Conservation (phyloP, 257 asterid species). For the Lavandula angustifolia region DNA sequence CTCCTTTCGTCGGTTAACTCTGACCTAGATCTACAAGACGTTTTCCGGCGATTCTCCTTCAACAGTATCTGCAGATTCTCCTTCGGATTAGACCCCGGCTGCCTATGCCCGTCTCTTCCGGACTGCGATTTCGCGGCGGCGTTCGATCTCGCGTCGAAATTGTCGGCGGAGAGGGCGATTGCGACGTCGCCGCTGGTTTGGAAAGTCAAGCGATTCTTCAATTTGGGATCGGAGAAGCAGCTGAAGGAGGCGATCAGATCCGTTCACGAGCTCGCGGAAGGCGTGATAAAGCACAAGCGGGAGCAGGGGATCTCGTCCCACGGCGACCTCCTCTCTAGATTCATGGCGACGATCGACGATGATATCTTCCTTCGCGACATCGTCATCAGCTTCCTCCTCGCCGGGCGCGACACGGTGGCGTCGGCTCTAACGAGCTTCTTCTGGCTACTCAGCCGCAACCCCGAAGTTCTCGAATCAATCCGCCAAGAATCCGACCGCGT, state of each 20-base stretch:
- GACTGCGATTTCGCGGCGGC: slow-evolving; percentile 52
- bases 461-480: slow-evolving; percentile 18
- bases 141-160: slow-evolving; percentile 66
- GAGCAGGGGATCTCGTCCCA: background rate
- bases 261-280: slow-evolving; percentile 44
- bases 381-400: slow-evolving; percentile 67
- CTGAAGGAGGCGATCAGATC: slow-evolving; percentile 53
- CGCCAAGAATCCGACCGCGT: slow-evolving; percentile 38
- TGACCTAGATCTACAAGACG: slow-evolving; percentile 68
- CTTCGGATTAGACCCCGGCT: slow-evolving; percentile 73
- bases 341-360: slow-evolving; percentile 52
- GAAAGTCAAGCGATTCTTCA: slow-evolving; percentile 61
- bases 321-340: slow-evolving; percentile 50
- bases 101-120: slow-evolving; percentile 55
- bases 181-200: slow-evolving; percentile 58
- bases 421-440: slow-evolving; percentile 69
- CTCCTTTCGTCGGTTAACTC: slow-evolving; percentile 31
- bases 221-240: slow-evolving; percentile 60
- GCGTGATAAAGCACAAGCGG: slow-evolving; percentile 37
- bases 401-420: slow-evolving; percentile 78
- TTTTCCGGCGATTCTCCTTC: slow-evolving; percentile 67
- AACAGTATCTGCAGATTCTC: slow-evolving; percentile 71
- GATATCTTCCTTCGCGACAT: slow-evolving; percentile 65
- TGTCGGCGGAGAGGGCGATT: slow-evolving; percentile 75
- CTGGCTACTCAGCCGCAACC: slow-evolving; percentile 34